Evolutionary conservation across 345 rosid genomes (phyloP).

Genomic region (Murraya paniculata): DNA sequence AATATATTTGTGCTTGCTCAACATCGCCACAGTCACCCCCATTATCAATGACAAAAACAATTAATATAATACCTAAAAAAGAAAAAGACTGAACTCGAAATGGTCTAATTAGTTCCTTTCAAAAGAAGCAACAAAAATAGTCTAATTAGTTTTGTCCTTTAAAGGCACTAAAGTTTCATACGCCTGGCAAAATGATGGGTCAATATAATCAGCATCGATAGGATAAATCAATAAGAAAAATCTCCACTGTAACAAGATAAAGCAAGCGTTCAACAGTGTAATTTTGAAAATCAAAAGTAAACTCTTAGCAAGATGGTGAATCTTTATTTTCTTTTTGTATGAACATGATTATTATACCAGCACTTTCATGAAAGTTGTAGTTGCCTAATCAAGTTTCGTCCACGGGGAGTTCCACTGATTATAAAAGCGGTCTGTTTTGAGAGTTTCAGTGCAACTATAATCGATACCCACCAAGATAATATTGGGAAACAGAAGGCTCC

Average conservation of each 20-base stretch:
- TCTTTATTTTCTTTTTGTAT: neutral
- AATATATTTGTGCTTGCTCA: neutral
- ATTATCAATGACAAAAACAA: neutral
- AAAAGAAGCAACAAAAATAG: neutral
- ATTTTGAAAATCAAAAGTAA: neutral
- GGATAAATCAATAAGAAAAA: neutral
- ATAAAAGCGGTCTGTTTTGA: neutral
- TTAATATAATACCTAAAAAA: neutral
- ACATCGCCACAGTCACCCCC: neutral
- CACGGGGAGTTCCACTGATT: neutral
- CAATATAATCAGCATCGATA: too few species aligned
- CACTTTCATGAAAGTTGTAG: neutral
- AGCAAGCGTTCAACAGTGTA: neutral
- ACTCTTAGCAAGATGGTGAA: neutral
- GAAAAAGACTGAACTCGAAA: neutral
- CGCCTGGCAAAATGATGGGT: too few species aligned
- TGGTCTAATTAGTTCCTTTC: too few species aligned
- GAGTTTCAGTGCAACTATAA: neutral
- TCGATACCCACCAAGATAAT: neutral
- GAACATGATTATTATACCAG: conserved; percentile 3
- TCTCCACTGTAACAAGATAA: neutral
- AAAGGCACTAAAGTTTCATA: neutral
- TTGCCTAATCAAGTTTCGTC: neutral
- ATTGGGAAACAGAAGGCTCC: neutral
- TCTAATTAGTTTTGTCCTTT: neutral